Base-by-base conservation (phyloP, 768 basidiomycete species). In the Pisolithus sp. region DNA sequence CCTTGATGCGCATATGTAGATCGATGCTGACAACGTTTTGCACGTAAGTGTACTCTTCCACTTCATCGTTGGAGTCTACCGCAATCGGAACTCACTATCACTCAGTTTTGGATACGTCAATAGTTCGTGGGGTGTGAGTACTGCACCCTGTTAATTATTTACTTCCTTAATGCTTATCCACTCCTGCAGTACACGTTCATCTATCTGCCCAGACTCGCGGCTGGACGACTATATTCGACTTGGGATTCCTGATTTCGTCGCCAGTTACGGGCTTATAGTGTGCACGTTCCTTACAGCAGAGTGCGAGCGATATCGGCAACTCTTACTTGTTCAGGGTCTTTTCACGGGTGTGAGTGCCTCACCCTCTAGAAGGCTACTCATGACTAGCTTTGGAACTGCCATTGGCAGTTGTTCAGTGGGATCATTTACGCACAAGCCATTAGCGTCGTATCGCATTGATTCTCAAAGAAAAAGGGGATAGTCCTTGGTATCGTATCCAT, bases 231-330 rank as follows among this genome's bases (percentile, higher is more conserved):
- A 15, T 89, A 15, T 89, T 89, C 65, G 88, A 91, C 64, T 62
- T 86, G 40, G 88, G 88, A 60, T 74, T 2, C 75, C 83, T 7
- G 71, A 78, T 28, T 57, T 77, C 7, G 37, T 68, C 1, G 76
- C 78, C 0, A 82, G 80, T 49, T 69, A 67, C 15, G 41, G 81
- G 15, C 63, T 87, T 7, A 67, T 90, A 3, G 53, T 68, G 0
- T 73, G 78, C 28, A 83, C 82, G 0, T 80, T 89, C 58, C 71
- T 90, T n/a, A 70, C 77, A 7, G 85, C 85, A 0, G 72, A 89
- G 69, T 90, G 89, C 60, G 83, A 69, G 10, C 53, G 74, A 51
- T 90, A 82, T 59, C 89, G 88, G 89, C 85, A 90, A 5, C 85
- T 89, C 57, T 59, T 90, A 21, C 73, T 90, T 0, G 87, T 80